phyloP scores from a whole-genome alignment of 2,329 filamentous ascomycete genomes.

The Alternaria conjuncta region DNA sequence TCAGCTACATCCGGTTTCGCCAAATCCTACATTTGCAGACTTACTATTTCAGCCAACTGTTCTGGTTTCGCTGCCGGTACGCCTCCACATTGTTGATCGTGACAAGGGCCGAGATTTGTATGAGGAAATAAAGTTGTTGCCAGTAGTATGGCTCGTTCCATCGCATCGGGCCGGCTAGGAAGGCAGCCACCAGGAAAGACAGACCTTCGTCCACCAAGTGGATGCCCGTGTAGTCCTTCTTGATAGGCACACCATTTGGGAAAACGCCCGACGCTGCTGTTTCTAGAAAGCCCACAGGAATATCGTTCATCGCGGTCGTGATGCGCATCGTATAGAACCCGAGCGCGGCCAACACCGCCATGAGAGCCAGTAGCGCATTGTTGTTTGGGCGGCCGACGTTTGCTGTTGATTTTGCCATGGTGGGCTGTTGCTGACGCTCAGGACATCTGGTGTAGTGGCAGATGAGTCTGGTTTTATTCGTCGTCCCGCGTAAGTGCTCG shows the following conservation, averaged over 20 bases:
- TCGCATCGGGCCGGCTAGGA: constrained; percentile 12
- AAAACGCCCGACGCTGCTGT: constrained; percentile 1
- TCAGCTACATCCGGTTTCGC: neutral
- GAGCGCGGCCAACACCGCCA: constrained; percentile 1
- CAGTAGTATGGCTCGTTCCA: constrained; percentile 23
- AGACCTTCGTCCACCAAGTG: constrained; percentile 12
- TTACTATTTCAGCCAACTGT: constrained; percentile 27
- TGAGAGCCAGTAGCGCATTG: constrained; percentile 2
- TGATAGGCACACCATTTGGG: constrained; percentile 19
- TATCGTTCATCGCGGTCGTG: neutral
- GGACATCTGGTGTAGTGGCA: neutral
- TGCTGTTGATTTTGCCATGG: constrained; percentile 12
- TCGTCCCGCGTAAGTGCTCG: neutral
- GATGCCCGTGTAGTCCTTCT: constrained; percentile 21
- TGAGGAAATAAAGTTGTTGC: constrained; percentile 25
- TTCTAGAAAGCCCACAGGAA: constrained; percentile 13
- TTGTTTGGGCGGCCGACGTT: constrained; percentile 16
- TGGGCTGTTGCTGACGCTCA: neutral
- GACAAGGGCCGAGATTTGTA: constrained; percentile 9
- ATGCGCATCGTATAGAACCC: constrained; percentile 25
- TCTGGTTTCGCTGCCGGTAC: constrained; percentile 19
- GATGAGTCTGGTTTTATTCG: neutral
- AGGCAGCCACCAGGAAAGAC: constrained; percentile 19
- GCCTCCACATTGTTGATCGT: constrained; percentile 22
- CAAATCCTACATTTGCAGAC: neutral